Base-by-base conservation (phyloP, 2,329 filamentous ascomycete genomes). In the Neonectria sp. region DNA sequence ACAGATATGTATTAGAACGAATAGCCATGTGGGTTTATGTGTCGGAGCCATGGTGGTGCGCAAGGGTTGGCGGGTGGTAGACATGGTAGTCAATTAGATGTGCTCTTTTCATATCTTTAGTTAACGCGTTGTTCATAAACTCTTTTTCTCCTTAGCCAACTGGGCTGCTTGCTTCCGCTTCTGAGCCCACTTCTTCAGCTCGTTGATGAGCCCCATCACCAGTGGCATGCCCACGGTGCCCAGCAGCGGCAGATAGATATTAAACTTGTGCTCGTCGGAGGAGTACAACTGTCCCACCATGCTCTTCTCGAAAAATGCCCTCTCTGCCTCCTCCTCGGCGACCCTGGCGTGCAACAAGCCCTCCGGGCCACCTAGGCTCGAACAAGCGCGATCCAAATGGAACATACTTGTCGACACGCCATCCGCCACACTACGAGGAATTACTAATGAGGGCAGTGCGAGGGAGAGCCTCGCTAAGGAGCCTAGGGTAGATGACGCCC, bases 221-320 rank as follows among this genome's bases (percentile, higher is more conserved):
- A 99, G 82, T 40, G 96, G 96, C 13, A 98, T 95, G 4, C 93
- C 95, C 49, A 98, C 91, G 0, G 96, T 96, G 1, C 96, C 96
- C 46, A 99, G 82, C 13, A 99, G 83, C 1, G 96, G 96, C 74
- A 99, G 82, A 79, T 99, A 99, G 1, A 99, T 96, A 0, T 96
- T 96, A 27, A 99, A 90, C 81, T 98, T 99, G 81, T 99, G 96
- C 83, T 99, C 96, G 77, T 99, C 96, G 0, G 96, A 96, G 80
- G 98, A 99, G 81, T 98, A 99, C 2, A 98, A 91, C 82, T 98
- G 96, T 0, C 95, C 96, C 12, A 99, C 96, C 96, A 99, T 99
- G 77, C 93, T 97, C 82, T 97, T 97, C 82, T 99, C 96, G 74
- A 99, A 99, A 81, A 99, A 99, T 0, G 95, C 95, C 68, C 92